Percentiles rank a stretch among this genome's conserved stretches.
Conservation (phyloP, 805 yeast genomes). For the Jamesozyma lodderae region DNA sequence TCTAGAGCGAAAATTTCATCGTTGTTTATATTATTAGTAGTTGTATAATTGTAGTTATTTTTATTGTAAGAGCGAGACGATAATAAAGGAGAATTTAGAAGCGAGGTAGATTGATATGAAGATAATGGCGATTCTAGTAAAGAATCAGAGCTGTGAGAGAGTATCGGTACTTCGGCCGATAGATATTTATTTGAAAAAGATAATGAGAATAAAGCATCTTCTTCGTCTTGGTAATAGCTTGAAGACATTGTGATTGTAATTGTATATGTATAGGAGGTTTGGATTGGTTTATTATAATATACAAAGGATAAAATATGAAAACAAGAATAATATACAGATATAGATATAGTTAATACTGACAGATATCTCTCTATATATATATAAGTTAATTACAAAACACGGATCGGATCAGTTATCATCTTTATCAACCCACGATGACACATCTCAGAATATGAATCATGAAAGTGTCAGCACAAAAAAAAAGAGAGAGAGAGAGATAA, state of each 20-base stretch:
- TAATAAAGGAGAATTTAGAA: conserved; percentile 4
- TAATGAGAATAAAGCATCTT: conserved; percentile 10
- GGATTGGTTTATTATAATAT: background rate
- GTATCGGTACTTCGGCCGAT: conserved; percentile 2
- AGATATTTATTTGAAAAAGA: conserved; percentile 7
- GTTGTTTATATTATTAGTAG: background rate
- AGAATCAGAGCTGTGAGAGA: conserved; percentile 6
- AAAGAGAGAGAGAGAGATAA: too few relatives aligned
- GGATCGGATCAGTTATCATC: too few relatives aligned
- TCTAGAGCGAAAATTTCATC: conserved; percentile 3
- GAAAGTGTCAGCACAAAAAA: too few relatives aligned
- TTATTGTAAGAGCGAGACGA: background rate
- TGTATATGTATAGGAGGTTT: background rate
- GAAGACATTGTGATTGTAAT: background rate
- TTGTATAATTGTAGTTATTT: background rate
- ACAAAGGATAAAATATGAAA: background rate
- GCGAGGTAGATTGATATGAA: conserved; percentile 6
- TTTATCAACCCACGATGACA: too few relatives aligned
- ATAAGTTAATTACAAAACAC: too few relatives aligned
- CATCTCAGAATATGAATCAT: too few relatives aligned
- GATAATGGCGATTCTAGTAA: conserved; percentile 1
- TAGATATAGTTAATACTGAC: too few relatives aligned
- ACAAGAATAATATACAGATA: background rate
- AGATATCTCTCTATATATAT: too few relatives aligned
- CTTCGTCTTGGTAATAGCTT: conserved; percentile 2